Conservation (phyloP, 371 early-diverging fungal genomes). For the Actinomucor elegans region DNA sequence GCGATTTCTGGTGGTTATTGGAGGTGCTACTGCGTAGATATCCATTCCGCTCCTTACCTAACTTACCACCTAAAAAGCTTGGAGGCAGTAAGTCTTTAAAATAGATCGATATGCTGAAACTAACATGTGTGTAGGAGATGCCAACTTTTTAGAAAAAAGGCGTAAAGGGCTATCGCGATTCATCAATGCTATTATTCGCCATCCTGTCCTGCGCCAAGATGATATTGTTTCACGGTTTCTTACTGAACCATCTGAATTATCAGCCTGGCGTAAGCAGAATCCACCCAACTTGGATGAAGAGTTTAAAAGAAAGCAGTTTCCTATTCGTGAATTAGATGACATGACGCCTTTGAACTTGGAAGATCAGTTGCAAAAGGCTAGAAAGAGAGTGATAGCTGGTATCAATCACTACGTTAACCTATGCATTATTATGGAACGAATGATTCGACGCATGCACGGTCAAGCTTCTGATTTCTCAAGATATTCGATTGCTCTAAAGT, state of each 20-base stretch:
- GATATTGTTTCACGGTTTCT: slow-evolving; percentile 64
- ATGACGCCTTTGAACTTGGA: slow-evolving; percentile 52
- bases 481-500: slow-evolving; percentile 54
- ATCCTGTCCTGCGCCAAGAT: slow-evolving; percentile 72
- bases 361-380: slow-evolving; percentile 51
- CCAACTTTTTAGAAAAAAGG: slow-evolving; percentile 73
- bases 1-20: slow-evolving; percentile 50
- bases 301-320: slow-evolving; percentile 33
- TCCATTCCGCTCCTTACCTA: slow-evolving; percentile 46
- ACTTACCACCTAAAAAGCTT: slow-evolving; percentile 49
- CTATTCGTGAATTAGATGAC: slow-evolving; percentile 30
- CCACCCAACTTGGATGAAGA: slow-evolving; percentile 56
- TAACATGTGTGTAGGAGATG: slow-evolving; percentile 50
- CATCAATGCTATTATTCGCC: slow-evolving; percentile 73
- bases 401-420: slow-evolving; percentile 64
- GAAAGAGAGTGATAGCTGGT: slow-evolving; percentile 50
- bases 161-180: slow-evolving; percentile 75
- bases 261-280: slow-evolving; percentile 54
- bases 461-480: slow-evolving; percentile 59
- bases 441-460: slow-evolving; percentile 66
- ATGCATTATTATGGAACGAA: slow-evolving; percentile 67
- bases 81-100: slow-evolving; percentile 35
- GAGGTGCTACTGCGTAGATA: slow-evolving; percentile 38
- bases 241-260: slow-evolving; percentile 64
- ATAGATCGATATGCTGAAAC: neutral